These are phyloP conservation scores for Raphanus raphanistrum DNA, from an alignment of 345 rosid species.

Conservation along the genomic window DNA sequence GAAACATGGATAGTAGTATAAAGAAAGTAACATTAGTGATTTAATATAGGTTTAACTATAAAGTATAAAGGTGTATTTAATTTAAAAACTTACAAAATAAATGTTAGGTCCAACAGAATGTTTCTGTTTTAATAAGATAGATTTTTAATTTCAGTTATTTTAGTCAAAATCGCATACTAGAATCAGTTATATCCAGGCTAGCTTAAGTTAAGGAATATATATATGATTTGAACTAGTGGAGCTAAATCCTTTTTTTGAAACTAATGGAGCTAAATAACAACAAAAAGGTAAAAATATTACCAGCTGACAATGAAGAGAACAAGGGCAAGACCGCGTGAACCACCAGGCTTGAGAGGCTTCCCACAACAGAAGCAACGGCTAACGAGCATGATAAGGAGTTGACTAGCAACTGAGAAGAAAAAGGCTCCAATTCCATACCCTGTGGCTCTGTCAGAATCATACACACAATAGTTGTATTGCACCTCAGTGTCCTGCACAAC, in stretches of 20 bases:
- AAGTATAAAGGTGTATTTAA: too few relatives aligned
- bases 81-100: too few relatives aligned
- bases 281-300: conserved; percentile 37
- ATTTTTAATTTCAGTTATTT: background rate
- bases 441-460: conserved; percentile 87
- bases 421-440: conserved; percentile 91
- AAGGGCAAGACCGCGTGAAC: conserved; percentile 83
- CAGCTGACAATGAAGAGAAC: conserved; percentile 85
- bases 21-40: too few relatives aligned
- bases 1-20: too few relatives aligned
- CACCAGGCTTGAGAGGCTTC: conserved; percentile 73
- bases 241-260: too few relatives aligned
- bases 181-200: background rate
- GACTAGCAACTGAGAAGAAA: conserved; percentile 71
- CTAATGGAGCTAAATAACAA: background rate
- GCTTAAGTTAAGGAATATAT: background rate
- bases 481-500: conserved; percentile 52
- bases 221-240: background rate
- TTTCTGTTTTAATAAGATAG: too few relatives aligned
- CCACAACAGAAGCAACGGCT: conserved; percentile 98
- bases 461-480: conserved; percentile 70
- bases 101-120: too few relatives aligned
- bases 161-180: background rate
- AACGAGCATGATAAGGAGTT: conserved; percentile 71
- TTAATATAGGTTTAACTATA: too few relatives aligned